These are phyloP conservation scores for Bryum argenteum DNA, from an alignment of 225 moss, liverwort and hornwort genomes.

Conservation along the genomic window DNA sequence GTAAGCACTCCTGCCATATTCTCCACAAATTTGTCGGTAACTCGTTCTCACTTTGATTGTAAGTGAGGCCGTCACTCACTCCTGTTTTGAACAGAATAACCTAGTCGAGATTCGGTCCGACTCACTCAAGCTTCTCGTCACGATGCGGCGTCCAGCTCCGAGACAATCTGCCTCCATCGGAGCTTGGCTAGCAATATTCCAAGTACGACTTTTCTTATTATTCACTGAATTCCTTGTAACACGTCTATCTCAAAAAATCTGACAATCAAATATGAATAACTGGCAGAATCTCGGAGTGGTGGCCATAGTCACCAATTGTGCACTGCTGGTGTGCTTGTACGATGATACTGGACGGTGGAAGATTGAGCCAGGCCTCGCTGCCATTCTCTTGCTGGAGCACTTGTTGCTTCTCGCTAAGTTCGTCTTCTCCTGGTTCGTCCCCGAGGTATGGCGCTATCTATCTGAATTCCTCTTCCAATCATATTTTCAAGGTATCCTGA, in stretches of 20 bases:
- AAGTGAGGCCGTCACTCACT: not conserved
- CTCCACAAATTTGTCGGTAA: not conserved
- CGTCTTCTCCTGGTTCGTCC: slow-evolving; percentile 87
- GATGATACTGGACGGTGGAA: slow-evolving; percentile 77
- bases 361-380: slow-evolving; percentile 77
- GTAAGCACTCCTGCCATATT: slow-evolving; percentile 35
- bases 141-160: slow-evolving; percentile 52
- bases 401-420: slow-evolving; percentile 70
- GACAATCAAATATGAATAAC: not conserved
- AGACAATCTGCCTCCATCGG: slow-evolving; percentile 52
- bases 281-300: slow-evolving; percentile 81
- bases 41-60: not conserved
- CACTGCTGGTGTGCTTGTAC: slow-evolving; percentile 79
- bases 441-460: slow-evolving; percentile 50
- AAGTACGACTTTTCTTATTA: slow-evolving; percentile 22
- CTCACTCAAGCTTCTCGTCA: slow-evolving; percentile 48
- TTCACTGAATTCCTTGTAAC: not conserved
- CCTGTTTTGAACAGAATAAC: slow-evolving; percentile 40
- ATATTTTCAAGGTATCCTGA: not conserved
- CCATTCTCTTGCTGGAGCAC: slow-evolving; percentile 78
- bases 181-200: slow-evolving; percentile 57
- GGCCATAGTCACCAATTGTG: slow-evolving; percentile 84
- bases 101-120: slow-evolving; percentile 57
- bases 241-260: not conserved
- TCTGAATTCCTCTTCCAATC: not conserved